Base-by-base conservation (phyloP, 2,329 filamentous ascomycete genomes). In the Claviceps sp. region DNA sequence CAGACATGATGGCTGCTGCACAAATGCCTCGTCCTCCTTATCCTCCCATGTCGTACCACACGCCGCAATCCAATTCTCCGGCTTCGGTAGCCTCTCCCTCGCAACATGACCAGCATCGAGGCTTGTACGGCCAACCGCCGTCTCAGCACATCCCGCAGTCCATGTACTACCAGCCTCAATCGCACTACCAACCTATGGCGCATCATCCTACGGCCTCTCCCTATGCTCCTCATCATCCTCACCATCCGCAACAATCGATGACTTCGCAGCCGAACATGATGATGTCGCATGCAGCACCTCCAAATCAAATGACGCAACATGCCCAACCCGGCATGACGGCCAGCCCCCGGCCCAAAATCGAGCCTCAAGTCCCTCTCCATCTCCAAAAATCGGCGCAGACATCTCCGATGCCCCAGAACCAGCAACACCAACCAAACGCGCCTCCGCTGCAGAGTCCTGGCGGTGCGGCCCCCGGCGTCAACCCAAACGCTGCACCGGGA, bases 41-140 rank as follows among this genome's bases (percentile, higher is more conserved):
- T 66, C 90, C 90, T 60, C 88, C 88, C 55, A 95, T 95, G 65
- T 77, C 76, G 37, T 96, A 96, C 67, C 88, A 96, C 68, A 94
- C 90, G 18, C 89, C 90, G 52, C 90, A 96, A 72, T 95, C 90
- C 52, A 95, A 91, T 69, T 95, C 91, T 52, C 91, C 91, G 48
- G 88, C 88, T 41, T 95, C 90, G 49, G 90, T 96, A 61, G 86
- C 90, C 57, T 96, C 91, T 37, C 85, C 88, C 22, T 88, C 89
- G 53, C 79, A 82, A 52, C 89, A 95, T 69, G 91, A 97, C 64
- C 88, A 91, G 63, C 88, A 95, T 71, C 78, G 90, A 60, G 84
- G 82, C 61, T 79, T 97, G 65, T 97, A 96, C 68, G 84, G 81
- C 38, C 86, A 90, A 62, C 84, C 85, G 49, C 72, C 82, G 40